Conservation (phyloP, 2,329 filamentous ascomycete genomes). For the Sporothrix schenckii region DNA sequence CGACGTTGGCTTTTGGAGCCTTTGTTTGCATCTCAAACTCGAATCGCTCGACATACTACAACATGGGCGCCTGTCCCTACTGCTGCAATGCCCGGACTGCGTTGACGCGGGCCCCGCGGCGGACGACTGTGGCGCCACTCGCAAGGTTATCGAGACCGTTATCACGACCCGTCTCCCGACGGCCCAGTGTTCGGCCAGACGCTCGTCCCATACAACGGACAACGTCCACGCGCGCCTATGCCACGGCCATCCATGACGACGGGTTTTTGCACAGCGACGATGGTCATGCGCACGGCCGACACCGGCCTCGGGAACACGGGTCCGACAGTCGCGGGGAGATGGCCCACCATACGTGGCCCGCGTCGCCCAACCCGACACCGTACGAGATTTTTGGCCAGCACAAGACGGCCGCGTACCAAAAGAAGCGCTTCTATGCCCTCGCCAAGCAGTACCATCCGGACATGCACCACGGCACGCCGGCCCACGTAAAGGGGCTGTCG, state of each 20-base stretch:
- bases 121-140: not conserved
- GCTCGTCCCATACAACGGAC: not conserved
- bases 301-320: not conserved
- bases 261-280: not conserved
- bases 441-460: conserved; percentile 98
- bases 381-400: conserved; percentile 79
- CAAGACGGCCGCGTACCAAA: conserved; percentile 70
- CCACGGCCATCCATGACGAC: conserved; percentile 28
- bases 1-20: not conserved
- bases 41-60: not conserved
- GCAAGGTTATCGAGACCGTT: not conserved
- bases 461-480: conserved; percentile 48
- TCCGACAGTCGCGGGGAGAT: not conserved
- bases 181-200: not conserved
- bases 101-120: not conserved
- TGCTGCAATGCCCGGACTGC: not conserved
- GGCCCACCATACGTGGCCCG: conserved; percentile 12
- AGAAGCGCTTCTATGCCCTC: conserved; percentile 82
- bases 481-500: conserved; percentile 53
- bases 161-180: not conserved
- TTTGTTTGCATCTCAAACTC: not conserved
- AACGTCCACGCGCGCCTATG: conserved; percentile 15
- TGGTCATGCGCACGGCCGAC: no score
- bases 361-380: conserved; percentile 65
- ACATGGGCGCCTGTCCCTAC: conserved; percentile 16